phyloP scores from a whole-genome alignment of 495 filamentous ascomycete genomes.

The Cryomyces minteri region DNA sequence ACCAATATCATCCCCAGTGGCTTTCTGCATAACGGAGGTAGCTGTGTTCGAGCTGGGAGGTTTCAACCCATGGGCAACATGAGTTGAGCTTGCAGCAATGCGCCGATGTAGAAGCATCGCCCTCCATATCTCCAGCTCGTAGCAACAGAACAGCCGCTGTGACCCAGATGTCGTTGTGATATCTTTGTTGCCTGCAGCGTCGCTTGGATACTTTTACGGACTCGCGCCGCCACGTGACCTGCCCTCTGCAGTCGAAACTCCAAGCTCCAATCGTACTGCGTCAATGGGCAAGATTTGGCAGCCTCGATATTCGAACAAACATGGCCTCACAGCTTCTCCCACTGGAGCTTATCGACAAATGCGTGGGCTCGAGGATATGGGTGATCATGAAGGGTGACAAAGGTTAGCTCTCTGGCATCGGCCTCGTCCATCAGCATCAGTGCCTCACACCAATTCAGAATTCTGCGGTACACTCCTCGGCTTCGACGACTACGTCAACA shows the following conservation, averaged over 20 bases:
- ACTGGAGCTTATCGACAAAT: constrained; percentile 92
- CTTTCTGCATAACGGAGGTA: no score
- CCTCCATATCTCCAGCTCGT: constrained; percentile 1
- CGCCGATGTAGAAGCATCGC: constrained; percentile 1
- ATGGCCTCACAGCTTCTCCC: constrained; percentile 17
- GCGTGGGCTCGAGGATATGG: constrained; percentile 94
- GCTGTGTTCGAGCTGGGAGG: neutral
- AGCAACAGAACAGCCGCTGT: neutral
- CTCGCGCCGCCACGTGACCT: no score
- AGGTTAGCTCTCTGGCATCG: constrained; percentile 24
- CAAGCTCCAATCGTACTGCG: no score
- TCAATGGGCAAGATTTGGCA: no score
- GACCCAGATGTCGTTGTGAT: no score
- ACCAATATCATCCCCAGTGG: no score
- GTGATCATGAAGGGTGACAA: constrained; percentile 99
- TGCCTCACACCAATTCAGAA: constrained; percentile 37
- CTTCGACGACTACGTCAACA: constrained; percentile 99
- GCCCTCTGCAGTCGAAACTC: no score
- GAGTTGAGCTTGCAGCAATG: neutral
- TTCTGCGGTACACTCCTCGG: constrained; percentile 86
- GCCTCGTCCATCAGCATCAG: neutral
- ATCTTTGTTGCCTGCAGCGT: no score
- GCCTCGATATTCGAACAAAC: neutral
- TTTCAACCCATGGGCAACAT: neutral
- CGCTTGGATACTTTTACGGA: no score